A percentile compares a stretch with the other conserved stretches of the same genome.
Conservation (phyloP, 306 rosid genomes). For the Oemleria cerasiformis region DNA sequence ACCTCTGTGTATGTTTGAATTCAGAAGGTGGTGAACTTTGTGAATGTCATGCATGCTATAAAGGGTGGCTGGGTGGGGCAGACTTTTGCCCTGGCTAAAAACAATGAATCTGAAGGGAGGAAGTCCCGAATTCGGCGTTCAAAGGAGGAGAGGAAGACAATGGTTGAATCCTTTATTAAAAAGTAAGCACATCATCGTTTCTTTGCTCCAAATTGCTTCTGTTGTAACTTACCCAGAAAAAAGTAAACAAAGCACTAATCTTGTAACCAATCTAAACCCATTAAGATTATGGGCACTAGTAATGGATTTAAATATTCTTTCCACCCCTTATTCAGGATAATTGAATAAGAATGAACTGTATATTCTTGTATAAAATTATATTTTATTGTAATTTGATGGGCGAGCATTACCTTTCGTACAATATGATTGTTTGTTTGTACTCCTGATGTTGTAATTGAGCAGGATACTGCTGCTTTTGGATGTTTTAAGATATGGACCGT, state of each 20-base stretch:
- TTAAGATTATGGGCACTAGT: background rate
- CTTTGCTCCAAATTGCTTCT: slow-evolving; percentile 1
- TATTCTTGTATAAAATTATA: background rate
- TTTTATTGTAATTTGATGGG: background rate
- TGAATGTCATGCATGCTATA: slow-evolving; percentile 58
- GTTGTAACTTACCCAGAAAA: background rate
- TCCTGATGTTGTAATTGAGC: slow-evolving; percentile 3
- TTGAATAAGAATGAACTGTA: background rate
- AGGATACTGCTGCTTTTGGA: background rate
- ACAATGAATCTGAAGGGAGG: slow-evolving; percentile 74
- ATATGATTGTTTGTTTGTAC: background rate
- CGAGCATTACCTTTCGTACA: background rate
- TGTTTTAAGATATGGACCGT: background rate
- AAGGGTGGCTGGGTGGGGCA: slow-evolving; percentile 75
- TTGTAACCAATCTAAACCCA: background rate
- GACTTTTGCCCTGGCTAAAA: slow-evolving; percentile 86
- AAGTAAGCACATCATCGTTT: slow-evolving; percentile 46
- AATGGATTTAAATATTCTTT: background rate
- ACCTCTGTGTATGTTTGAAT: slow-evolving; percentile 25
- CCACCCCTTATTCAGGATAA: background rate
- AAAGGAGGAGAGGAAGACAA: slow-evolving; percentile 83
- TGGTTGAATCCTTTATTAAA: slow-evolving; percentile 83
- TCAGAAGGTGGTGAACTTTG: slow-evolving; percentile 23
- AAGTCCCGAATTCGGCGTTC: slow-evolving; percentile 82
- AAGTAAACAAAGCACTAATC: background rate